Conservation (phyloP, 2,329 filamentous ascomycete species). For the Graphilbum fragrans region DNA sequence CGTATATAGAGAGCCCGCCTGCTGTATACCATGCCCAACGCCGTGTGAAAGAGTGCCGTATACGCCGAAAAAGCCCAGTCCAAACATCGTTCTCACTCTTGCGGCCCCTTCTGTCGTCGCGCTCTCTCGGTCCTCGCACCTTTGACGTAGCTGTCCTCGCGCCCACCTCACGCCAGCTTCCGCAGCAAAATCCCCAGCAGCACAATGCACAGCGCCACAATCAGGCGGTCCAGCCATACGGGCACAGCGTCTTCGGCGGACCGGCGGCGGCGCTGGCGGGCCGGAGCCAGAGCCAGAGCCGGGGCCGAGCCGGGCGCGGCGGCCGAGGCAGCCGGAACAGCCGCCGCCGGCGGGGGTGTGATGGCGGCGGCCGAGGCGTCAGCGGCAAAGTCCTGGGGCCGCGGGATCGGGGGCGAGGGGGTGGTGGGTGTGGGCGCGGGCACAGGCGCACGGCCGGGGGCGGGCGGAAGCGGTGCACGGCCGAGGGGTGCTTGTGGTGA, state of each 20-base stretch:
- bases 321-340: not conserved
- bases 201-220: slow-evolving; percentile 58
- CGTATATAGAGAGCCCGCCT: no score
- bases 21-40: no score
- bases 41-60: no score
- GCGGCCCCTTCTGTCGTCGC: no score
- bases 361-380: not conserved
- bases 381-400: not conserved
- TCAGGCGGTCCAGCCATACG: slow-evolving; percentile 71
- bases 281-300: slow-evolving; percentile 7
- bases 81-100: no score
- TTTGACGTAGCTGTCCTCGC: no score
- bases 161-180: slow-evolving; percentile 1
- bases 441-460: slow-evolving; percentile 3
- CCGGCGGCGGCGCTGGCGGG: not conserved
- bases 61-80: no score
- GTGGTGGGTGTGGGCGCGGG: slow-evolving; percentile 3
- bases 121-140: no score
- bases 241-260: slow-evolving; percentile 36
- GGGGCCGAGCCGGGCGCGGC: slow-evolving; percentile 11
- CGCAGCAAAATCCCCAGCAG: slow-evolving; percentile 59
- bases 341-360: not conserved
- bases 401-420: not conserved
- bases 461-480: not conserved
- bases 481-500: no score